These are phyloP conservation scores for Epichloe gansuensis DNA, from an alignment of 2,329 filamentous ascomycete species.

Conservation along the genomic window DNA sequence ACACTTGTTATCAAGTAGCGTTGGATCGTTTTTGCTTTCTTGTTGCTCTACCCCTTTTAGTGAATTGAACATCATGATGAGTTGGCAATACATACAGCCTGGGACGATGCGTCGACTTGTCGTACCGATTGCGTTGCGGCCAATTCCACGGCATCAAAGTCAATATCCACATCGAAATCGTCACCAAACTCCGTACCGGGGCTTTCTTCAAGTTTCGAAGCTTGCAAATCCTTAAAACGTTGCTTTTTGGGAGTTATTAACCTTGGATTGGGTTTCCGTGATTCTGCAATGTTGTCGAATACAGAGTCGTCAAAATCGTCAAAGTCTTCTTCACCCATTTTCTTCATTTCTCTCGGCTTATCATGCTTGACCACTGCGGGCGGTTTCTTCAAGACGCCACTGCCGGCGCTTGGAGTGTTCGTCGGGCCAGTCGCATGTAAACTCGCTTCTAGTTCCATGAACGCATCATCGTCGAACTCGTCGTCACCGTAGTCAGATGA, in stretches of 20 bases:
- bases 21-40: constrained; percentile 65
- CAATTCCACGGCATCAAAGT: constrained; percentile 66
- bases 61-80: constrained; percentile 21
- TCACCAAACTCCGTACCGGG: constrained; percentile 24
- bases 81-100: constrained; percentile 21
- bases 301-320: constrained; percentile 54
- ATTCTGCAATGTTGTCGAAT: constrained; percentile 31
- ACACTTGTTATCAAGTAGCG: constrained; percentile 73
- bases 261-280: constrained; percentile 1
- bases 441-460: constrained; percentile 41
- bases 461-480: constrained; percentile 47
- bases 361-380: background rate
- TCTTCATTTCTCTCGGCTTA: background rate
- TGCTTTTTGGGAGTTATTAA: constrained; percentile 6
- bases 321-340: constrained; percentile 44
- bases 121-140: constrained; percentile 56
- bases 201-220: constrained; percentile 6
- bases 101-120: constrained; percentile 14
- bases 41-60: constrained; percentile 59
- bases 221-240: constrained; percentile 3
- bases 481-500: constrained; percentile 43
- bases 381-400: constrained; percentile 17
- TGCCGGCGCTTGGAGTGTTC: constrained; percentile 11
- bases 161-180: constrained; percentile 56
- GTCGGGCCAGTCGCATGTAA: constrained; percentile 14